Base-by-base conservation (phyloP, 441 rosid genomes). In the Pelargonium cotyledonis region DNA sequence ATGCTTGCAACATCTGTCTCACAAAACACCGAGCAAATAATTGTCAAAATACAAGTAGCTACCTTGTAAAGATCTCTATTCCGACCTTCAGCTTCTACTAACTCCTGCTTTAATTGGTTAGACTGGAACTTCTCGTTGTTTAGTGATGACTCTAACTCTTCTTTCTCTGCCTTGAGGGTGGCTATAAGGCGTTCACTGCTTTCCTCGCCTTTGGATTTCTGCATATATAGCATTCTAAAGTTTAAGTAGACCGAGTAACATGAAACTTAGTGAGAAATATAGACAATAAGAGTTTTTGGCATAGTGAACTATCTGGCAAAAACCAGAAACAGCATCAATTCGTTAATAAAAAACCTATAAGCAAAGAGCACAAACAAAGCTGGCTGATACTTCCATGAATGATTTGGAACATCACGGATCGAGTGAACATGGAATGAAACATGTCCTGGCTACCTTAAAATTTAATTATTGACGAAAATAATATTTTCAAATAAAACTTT, bases 31-130 rank as follows among this genome's bases (percentile, higher is more conserved):
- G 2, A 63, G 6, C 44, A n/a, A 31, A 63, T 7, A 63, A 63
- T 63, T n/a, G 23, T 10, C 23, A 65, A 70, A 23, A 51, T 41
- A 65, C 23, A 21, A 10, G 66, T 14, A 43, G 67, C 72, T 80
- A 92, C 99, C 97, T 90, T 89, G 83, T 87, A 84, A 70, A 92
- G 85, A 60, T 92, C 97, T 21, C 87, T 71, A 72, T 87, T 88
- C 65, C 89, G 86, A 76, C 84, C 68, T 79, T 95, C 95, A 4
- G 91, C 95, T 73, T 92, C 98, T 41, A 83, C 68, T 67, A 89
- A 68, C 49, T 92, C 96, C 75, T 92, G 84, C 91, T 86, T 90
- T 73, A 90, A 76, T 75, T 87, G 93, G 74, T 82, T 76, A 55
- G 88, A 81, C 69, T 79, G 86, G 73, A 81, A 77, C 79, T 82